Conservation (phyloP, 1,284 basidiomycete species). For the Rhodotorula sp. region DNA sequence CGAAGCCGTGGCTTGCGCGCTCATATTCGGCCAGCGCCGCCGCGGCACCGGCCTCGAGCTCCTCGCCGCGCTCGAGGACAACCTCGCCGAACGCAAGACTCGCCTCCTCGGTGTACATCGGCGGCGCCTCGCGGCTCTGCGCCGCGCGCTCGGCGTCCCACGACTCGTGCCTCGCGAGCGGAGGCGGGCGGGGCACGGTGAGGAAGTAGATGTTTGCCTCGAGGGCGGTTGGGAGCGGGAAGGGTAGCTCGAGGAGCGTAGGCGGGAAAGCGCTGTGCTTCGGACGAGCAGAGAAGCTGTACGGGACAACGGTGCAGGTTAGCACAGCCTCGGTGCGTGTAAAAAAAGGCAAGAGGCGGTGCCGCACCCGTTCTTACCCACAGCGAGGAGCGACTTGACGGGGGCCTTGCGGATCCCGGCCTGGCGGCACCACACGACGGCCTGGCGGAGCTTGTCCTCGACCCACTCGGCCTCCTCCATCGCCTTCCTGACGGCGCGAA, state of each 20-base stretch:
- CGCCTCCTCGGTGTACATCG: conserved; percentile 3
- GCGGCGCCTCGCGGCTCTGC: conserved; percentile 11
- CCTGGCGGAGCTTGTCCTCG: conserved; percentile 20
- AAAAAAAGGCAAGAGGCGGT: too few relatives aligned
- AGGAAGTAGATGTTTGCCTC: conserved; percentile 24
- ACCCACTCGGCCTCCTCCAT: conserved; percentile 28
- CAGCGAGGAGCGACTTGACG: conserved; percentile 10
- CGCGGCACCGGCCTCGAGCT: neutral
- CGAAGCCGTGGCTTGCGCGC: neutral
- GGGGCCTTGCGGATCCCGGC: conserved; percentile 2
- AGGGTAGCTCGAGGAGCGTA: conserved; percentile 26
- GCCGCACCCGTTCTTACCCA: conserved; percentile 20
- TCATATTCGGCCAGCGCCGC: conserved; percentile 6
- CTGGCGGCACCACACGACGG: conserved; percentile 14
- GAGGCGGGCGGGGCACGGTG: conserved; percentile 19
- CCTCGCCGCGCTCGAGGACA: conserved; percentile 10
- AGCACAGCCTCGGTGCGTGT: too few relatives aligned
- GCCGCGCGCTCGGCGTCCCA: conserved; percentile 16
- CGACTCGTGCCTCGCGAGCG: conserved; percentile 5
- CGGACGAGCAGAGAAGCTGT: conserved; percentile 6
- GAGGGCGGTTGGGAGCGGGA: conserved; percentile 20
- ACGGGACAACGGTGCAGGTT: neutral
- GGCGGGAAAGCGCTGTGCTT: conserved; percentile 16
- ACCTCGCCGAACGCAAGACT: conserved; percentile 18
- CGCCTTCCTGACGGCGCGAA: conserved; percentile 11